Evolutionary conservation across 2,329 filamentous ascomycete genomes (phyloP).

Genomic region (Fusarium sambucinum): DNA sequence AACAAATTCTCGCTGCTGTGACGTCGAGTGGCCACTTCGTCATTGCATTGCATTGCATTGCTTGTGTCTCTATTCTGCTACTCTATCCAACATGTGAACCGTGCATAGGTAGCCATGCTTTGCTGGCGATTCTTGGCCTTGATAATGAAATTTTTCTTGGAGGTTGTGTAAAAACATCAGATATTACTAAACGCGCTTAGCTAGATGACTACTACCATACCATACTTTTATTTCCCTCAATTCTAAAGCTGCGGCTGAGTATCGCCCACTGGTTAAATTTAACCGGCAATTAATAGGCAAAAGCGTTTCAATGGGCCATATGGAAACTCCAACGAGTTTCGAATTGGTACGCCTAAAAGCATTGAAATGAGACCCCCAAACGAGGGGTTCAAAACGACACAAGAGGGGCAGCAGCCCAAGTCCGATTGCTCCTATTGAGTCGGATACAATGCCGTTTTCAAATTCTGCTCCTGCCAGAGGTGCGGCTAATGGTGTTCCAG

Average conservation of each 20-base stretch:
- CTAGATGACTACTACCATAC: slow-evolving; percentile 12
- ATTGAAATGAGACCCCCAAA: slow-evolving; percentile 20
- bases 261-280: slow-evolving; percentile 33
- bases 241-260: slow-evolving; percentile 23
- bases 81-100: slow-evolving; percentile 11
- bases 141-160: slow-evolving; percentile 4
- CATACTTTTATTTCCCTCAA: slow-evolving; percentile 36
- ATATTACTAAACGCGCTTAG: slow-evolving; percentile 20
- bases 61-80: background rate
- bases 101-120: background rate
- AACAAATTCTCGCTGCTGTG: slow-evolving; percentile 36
- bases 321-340: slow-evolving; percentile 22
- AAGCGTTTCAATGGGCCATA: slow-evolving; percentile 11
- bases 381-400: slow-evolving; percentile 21
- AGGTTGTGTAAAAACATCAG: slow-evolving; percentile 8
- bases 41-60: slow-evolving; percentile 24
- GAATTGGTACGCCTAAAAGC: slow-evolving; percentile 37
- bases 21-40: slow-evolving; percentile 41
- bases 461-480: slow-evolving; percentile 19
- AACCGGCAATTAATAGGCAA: slow-evolving; percentile 38
- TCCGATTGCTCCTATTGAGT: slow-evolving; percentile 36
- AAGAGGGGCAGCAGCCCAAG: slow-evolving; percentile 27
- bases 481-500: slow-evolving; percentile 21
- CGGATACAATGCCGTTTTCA: slow-evolving; percentile 34
- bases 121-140: slow-evolving; percentile 17